Conservation (phyloP, 2,329 filamentous ascomycete genomes). For the Aspergillus puulaauensis region DNA sequence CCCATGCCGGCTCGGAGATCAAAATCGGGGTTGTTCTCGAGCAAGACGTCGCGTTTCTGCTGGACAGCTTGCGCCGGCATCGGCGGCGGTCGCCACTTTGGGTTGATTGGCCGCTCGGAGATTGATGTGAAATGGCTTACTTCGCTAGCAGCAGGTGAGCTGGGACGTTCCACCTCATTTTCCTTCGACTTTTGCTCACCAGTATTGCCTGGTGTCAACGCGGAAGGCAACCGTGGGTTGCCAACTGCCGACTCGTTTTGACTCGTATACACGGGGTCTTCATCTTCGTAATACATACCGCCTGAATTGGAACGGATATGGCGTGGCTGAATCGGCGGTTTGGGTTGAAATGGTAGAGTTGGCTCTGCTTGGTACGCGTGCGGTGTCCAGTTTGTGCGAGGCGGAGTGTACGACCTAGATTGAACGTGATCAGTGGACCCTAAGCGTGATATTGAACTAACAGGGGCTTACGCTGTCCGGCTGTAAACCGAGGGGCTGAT, state of each 20-base stretch:
- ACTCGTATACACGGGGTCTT: constrained; percentile 78
- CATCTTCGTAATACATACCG: constrained; percentile 80
- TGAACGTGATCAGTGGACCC: not conserved
- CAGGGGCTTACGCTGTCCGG: constrained; percentile 64
- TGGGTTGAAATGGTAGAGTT: not conserved
- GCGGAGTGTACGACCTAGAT: constrained; percentile 44
- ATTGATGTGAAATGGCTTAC: constrained; percentile 86
- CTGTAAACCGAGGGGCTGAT: constrained; percentile 71
- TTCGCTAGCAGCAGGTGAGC: constrained; percentile 76
- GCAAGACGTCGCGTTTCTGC: constrained; percentile 68
- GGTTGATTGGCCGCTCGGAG: constrained; percentile 83
- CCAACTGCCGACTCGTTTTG: constrained; percentile 28
- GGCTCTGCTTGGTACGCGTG: constrained; percentile 17
- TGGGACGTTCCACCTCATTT: constrained; percentile 60
- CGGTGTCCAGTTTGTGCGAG: constrained; percentile 43
- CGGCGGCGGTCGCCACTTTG: constrained; percentile 66
- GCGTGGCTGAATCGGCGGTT: constrained; percentile 16
- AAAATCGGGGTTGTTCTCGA: constrained; percentile 85
- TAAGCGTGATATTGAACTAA: not conserved
- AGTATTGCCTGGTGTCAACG: constrained; percentile 39
- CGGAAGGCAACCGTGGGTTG: constrained; percentile 32
- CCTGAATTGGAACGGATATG: constrained; percentile 38
- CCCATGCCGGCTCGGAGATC: constrained; percentile 55
- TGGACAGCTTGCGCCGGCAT: constrained; percentile 48
- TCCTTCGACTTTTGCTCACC: constrained; percentile 41